Evolutionary conservation across 129 eudicot genomes (phyloP), one percentile per base, ranked within the genome.

Genomic region (Escallonia herrerae): DNA sequence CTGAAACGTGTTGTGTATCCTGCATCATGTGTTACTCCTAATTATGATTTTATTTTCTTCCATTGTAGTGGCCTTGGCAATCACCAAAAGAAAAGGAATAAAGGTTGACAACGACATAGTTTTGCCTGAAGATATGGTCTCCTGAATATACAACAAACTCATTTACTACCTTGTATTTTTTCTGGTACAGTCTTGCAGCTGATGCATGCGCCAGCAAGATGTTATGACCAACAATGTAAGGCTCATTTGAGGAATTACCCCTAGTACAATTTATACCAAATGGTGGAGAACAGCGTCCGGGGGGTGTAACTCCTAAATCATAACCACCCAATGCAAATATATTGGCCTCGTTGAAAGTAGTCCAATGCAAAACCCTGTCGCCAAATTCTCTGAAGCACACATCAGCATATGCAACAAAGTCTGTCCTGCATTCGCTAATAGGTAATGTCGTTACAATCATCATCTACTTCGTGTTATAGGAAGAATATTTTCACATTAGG

Each of bases 371-470:
- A 50, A 85, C 89, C 72, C 96, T 57, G 58, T 88, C 93, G 22
- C 93, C 96, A 68, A 84, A 84, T 73, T 88, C 93, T 78, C 77
- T 78, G 62, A 84, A 88, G 80, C 96, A 88, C 74, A 80, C 83
- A 47, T 88, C 76, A 40, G 78, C 91, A 74, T 67, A 84, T 46
- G 76, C 86, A 15, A 65, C 46, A 47, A 84, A 75, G 72, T 89
- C 39, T 68, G 70, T 80, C 91, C 85, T 79, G 69, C 75, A 7
- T 58, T 57, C 62, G 48, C 63, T 64, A 58, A 5, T 63, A 5
- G 39, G 11, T n/a, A 39, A 60, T 42, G 4, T 41, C 40, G 4
- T 37, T 10, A 37, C 15, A n/a, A 10, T 9, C 15, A 8, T 55
- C 37, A 7, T 9, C 9, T 67, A 11, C 53, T 46, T 4, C 39